These are phyloP conservation scores for Dalechampia spathulata DNA, from an alignment of 441 rosid genomes.

Conservation along the genomic window DNA sequence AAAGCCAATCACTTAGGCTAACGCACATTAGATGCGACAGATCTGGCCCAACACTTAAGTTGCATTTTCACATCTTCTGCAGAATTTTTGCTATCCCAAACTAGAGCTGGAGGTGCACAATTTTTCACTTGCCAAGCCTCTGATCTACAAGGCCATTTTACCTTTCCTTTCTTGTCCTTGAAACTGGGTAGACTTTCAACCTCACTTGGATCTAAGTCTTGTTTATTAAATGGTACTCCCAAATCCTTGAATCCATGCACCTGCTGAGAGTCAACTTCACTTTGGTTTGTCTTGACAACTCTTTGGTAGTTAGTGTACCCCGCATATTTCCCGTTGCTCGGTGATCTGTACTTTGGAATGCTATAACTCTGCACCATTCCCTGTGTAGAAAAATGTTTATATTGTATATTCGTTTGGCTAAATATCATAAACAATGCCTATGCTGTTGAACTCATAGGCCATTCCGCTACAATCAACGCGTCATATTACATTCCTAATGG, in stretches of 20 bases:
- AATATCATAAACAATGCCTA: too few relatives aligned
- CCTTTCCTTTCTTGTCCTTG: constrained; percentile 29
- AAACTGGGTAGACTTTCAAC: constrained; percentile 26
- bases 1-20: too few relatives aligned
- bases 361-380: constrained; percentile 20
- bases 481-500: too few relatives aligned
- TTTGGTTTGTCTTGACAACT: constrained; percentile 37
- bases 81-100: constrained; percentile 38
- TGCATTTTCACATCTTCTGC: constrained; percentile 57
- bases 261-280: constrained; percentile 42
- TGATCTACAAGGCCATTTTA: constrained; percentile 24
- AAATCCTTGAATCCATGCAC: constrained; percentile 42
- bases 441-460: too few relatives aligned
- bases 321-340: constrained; percentile 30
- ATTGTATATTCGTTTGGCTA: too few relatives aligned
- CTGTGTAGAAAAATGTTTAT: constrained; percentile 8
- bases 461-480: too few relatives aligned
- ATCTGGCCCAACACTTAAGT: constrained; percentile 80
- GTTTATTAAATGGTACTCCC: constrained; percentile 35
- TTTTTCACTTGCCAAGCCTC: constrained; percentile 33
- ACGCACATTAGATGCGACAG: constrained; percentile 63
- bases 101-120: constrained; percentile 37
- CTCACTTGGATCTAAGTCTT: constrained; percentile 22
- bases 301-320: constrained; percentile 18
- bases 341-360: constrained; percentile 39